These are phyloP conservation scores for Neurospora sp. DNA, from an alignment of 495 filamentous ascomycete species.

Conservation along the genomic window DNA sequence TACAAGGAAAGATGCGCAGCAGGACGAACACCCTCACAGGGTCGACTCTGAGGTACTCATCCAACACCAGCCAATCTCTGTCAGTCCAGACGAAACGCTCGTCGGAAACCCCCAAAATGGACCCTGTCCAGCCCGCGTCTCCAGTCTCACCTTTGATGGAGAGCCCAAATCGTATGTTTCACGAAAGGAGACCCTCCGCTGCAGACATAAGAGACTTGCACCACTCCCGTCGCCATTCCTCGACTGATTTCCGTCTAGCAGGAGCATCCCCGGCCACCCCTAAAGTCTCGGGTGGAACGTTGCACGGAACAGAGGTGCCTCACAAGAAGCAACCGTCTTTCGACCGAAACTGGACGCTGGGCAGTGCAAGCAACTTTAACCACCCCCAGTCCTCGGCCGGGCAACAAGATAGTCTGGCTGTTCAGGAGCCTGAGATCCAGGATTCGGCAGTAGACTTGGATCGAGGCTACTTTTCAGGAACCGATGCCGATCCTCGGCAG, in stretches of 20 bases:
- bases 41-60: constrained; percentile 55
- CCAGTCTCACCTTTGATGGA: constrained; percentile 43
- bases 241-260: constrained; percentile 56
- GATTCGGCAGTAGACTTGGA: constrained; percentile 56
- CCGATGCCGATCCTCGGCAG: constrained; percentile 64
- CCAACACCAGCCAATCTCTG: constrained; percentile 25
- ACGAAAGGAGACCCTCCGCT: constrained; percentile 55
- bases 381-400: constrained; percentile 35
- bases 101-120: constrained; percentile 35
- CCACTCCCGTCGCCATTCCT: constrained; percentile 82
- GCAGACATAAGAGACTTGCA: constrained; percentile 77
- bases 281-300: constrained; percentile 26
- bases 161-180: constrained; percentile 41
- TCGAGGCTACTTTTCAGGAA: constrained; percentile 87
- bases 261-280: constrained; percentile 24
- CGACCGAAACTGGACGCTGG: constrained; percentile 82
- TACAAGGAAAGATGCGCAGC: constrained; percentile 30
- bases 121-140: constrained; percentile 26
- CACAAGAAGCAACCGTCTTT: constrained; percentile 84
- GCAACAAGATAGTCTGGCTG: constrained; percentile 25
- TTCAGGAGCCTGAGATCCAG: constrained; percentile 24
- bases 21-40: constrained; percentile 61
- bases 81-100: constrained; percentile 32
- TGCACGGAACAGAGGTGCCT: constrained; percentile 23
- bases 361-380: constrained; percentile 31